Percentiles rank a stretch among this genome's conserved stretches.
Conservation (phyloP, 257 asterid genomes). For the Solanum chiquidenum region DNA sequence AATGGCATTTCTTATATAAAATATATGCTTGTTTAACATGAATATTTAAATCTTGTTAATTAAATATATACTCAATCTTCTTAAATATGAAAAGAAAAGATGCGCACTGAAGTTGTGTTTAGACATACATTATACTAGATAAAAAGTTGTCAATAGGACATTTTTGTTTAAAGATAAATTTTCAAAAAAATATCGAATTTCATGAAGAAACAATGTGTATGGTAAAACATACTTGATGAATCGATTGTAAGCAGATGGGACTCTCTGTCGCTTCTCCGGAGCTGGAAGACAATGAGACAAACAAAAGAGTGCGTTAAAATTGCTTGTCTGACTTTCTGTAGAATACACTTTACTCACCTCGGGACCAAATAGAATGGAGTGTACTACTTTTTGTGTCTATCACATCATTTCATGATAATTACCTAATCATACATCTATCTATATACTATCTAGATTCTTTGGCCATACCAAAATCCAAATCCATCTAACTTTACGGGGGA, state of each 20-base stretch:
- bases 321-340: constrained; percentile 49
- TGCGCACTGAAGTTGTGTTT: neutral
- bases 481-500: constrained; percentile 53
- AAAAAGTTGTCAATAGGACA: neutral
- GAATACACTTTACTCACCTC: neutral
- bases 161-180: neutral
- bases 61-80: neutral
- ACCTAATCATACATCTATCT: constrained; percentile 49
- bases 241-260: constrained; percentile 96
- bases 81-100: neutral
- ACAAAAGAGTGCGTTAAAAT: constrained; percentile 32
- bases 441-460: constrained; percentile 12
- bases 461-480: neutral
- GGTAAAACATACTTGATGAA: constrained; percentile 72
- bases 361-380: neutral
- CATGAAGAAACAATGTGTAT: neutral
- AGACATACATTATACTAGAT: no score
- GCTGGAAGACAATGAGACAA: constrained; percentile 48
- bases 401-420: constrained; percentile 75
- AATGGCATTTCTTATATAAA: neutral
- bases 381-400: neutral
- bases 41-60: neutral
- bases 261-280: constrained; percentile 98
- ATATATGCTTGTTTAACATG: neutral
- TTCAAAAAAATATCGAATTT: neutral